Conservation (phyloP, 495 filamentous ascomycete species). For the Hypoxylon intermedium region DNA sequence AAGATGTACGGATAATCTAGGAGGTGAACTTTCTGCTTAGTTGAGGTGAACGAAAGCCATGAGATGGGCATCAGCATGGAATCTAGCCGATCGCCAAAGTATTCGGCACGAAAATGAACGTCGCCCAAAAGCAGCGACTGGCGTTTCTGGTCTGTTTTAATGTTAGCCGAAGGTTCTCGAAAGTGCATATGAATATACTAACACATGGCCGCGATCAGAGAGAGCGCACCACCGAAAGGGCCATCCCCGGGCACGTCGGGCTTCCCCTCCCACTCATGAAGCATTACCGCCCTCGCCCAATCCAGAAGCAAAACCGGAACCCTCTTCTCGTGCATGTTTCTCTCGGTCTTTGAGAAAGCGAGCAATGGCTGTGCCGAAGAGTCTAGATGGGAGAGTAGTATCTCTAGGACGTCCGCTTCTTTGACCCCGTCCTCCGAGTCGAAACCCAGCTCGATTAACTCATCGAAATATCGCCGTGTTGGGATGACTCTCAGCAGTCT, state of each 20-base stretch:
- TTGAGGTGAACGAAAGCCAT: conserved; percentile 67
- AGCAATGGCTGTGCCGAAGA: conserved; percentile 49
- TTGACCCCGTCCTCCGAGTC: conserved; percentile 31
- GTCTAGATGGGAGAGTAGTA: conserved; percentile 57
- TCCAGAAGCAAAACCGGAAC: conserved; percentile 69
- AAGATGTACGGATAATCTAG: conserved; percentile 86
- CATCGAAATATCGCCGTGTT: conserved; percentile 55
- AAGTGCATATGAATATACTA: conserved; percentile 40
- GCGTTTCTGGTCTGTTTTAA: conserved; percentile 61
- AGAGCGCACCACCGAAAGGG: conserved; percentile 74
- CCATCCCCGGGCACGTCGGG: conserved; percentile 70
- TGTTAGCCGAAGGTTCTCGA: conserved; percentile 17
- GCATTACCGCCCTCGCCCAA: conserved; percentile 77
- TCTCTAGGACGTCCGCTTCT: conserved; percentile 54
- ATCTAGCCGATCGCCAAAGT: conserved; percentile 80
- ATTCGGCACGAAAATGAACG: conserved; percentile 74
- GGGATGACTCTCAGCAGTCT: conserved; percentile 60
- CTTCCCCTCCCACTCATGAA: conserved; percentile 79
- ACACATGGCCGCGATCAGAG: conserved; percentile 78
- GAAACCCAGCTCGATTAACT: conserved; percentile 47
- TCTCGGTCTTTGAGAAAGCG: conserved; percentile 55
- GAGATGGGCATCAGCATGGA: conserved; percentile 74
- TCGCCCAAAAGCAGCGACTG: conserved; percentile 67
- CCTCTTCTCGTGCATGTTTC: conserved; percentile 58
- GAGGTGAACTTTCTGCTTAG: conserved; percentile 73